These are phyloP conservation scores for Fusarium drepaniforme DNA, from an alignment of 2,329 filamentous ascomycete species.

Conservation along the genomic window DNA sequence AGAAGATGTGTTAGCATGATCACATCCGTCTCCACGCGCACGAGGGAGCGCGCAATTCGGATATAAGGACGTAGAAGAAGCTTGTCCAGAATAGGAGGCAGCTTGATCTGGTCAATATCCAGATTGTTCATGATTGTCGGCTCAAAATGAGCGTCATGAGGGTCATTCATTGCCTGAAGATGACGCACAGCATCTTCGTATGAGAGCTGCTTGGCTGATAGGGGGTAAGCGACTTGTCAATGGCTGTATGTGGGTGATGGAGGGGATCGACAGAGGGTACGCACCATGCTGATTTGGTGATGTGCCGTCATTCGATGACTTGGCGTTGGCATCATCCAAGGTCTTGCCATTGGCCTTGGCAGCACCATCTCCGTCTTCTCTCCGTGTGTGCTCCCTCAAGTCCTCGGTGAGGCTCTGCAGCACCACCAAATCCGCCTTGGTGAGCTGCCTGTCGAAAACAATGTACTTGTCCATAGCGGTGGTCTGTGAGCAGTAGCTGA, in stretches of 20 bases:
- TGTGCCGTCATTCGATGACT: neutral
- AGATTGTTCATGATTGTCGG: constrained; percentile 22
- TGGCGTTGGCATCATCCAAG: neutral
- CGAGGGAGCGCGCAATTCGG: constrained; percentile 64
- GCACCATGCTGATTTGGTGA: constrained; percentile 11
- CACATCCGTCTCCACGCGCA: constrained; percentile 78
- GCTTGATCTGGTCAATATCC: constrained; percentile 34
- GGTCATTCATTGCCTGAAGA: constrained; percentile 28
- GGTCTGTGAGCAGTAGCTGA: neutral
- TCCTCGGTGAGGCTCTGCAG: constrained; percentile 28
- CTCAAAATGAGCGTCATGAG: constrained; percentile 32
- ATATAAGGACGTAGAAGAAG: constrained; percentile 70
- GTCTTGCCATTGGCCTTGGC: neutral
- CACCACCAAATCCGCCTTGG: neutral
- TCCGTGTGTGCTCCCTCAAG: constrained; percentile 15
- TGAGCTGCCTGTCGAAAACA: constrained; percentile 1
- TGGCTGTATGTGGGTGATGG: neutral
- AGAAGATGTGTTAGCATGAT: constrained; percentile 83
- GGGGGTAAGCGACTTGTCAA: neutral
- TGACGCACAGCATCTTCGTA: constrained; percentile 31
- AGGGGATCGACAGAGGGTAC: neutral
- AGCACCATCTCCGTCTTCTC: constrained; percentile 3
- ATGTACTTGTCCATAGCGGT: constrained; percentile 5
- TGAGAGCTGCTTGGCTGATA: constrained; percentile 1
- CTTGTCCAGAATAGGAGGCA: constrained; percentile 26